Evolutionary conservation across 306 rosid species (phyloP).

Genomic region (Cajanus cajan): DNA sequence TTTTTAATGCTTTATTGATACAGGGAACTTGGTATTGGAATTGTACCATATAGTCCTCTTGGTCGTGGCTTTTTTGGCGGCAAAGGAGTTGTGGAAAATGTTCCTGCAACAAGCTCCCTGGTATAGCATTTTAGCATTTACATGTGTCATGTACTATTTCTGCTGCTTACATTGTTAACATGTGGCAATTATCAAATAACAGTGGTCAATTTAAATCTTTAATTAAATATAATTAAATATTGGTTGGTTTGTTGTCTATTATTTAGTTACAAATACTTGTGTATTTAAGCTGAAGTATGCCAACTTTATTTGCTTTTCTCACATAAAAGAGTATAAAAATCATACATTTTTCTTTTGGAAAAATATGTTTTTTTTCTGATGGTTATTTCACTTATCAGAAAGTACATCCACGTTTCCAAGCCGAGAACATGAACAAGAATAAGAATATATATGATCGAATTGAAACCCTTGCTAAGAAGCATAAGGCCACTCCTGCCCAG

Average conservation of each 20-base stretch:
- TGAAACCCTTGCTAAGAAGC: slow-evolving; percentile 49
- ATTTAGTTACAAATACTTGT: no score
- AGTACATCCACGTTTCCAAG: slow-evolving; percentile 47
- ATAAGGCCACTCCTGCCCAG: slow-evolving; percentile 49
- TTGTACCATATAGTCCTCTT: slow-evolving; percentile 74
- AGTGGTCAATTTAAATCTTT: no score
- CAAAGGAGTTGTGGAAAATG: slow-evolving; percentile 50
- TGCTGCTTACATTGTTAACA: background rate
- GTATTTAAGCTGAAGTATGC: no score
- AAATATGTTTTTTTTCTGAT: no score
- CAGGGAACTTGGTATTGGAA: slow-evolving; percentile 65
- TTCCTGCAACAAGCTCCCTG: slow-evolving; percentile 42
- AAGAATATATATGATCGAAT: slow-evolving; percentile 40
- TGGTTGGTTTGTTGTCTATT: no score
- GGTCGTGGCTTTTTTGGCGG: slow-evolving; percentile 80
- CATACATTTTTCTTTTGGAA: no score
- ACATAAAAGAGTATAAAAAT: no score
- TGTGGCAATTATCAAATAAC: no score
- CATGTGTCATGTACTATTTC: background rate
- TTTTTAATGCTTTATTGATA: background rate
- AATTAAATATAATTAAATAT: no score
- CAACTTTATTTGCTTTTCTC: no score
- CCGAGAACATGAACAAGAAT: slow-evolving; percentile 41
- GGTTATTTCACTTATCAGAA: slow-evolving; percentile 27
- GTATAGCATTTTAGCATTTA: background rate